phyloP scores from a whole-genome alignment of 2,329 filamentous ascomycete species.

The Calonectria henricotiae region DNA sequence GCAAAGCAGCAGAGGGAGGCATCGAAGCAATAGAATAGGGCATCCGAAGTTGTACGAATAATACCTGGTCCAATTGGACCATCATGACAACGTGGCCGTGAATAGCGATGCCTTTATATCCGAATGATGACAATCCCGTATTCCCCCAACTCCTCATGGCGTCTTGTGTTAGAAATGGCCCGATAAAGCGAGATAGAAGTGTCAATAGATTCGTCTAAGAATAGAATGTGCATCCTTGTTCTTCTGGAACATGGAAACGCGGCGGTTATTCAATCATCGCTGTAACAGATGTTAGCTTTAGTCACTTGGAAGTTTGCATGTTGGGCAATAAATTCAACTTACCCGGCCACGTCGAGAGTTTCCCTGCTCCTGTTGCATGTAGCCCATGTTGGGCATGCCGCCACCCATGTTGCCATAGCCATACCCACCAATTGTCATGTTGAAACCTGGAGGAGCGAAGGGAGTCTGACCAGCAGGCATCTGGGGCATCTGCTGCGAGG shows the following conservation, averaged over 20 bases:
- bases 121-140: constrained; percentile 40
- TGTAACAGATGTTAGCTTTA: constrained; percentile 49
- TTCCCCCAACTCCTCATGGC: constrained; percentile 49
- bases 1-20: constrained; percentile 44
- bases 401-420: constrained; percentile 64
- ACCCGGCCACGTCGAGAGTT: constrained; percentile 74
- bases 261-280: constrained; percentile 50
- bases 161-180: constrained; percentile 45
- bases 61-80: constrained; percentile 38
- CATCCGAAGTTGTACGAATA: constrained; percentile 47
- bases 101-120: constrained; percentile 42
- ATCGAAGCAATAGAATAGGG: constrained; percentile 44
- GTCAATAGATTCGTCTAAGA: constrained; percentile 45
- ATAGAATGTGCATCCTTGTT: constrained; percentile 31
- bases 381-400: constrained; percentile 68
- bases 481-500: constrained; percentile 60
- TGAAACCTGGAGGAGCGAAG: constrained; percentile 69
- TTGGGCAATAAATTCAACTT: constrained; percentile 55
- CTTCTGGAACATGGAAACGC: constrained; percentile 33
- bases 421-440: constrained; percentile 65
- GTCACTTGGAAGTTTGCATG: constrained; percentile 16
- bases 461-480: constrained; percentile 63
- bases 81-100: constrained; percentile 40
- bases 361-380: constrained; percentile 69
- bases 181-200: constrained; percentile 44